These are phyloP conservation scores for Neoarthrinium moseri DNA, from an alignment of 2,329 filamentous ascomycete species.

Conservation along the genomic window DNA sequence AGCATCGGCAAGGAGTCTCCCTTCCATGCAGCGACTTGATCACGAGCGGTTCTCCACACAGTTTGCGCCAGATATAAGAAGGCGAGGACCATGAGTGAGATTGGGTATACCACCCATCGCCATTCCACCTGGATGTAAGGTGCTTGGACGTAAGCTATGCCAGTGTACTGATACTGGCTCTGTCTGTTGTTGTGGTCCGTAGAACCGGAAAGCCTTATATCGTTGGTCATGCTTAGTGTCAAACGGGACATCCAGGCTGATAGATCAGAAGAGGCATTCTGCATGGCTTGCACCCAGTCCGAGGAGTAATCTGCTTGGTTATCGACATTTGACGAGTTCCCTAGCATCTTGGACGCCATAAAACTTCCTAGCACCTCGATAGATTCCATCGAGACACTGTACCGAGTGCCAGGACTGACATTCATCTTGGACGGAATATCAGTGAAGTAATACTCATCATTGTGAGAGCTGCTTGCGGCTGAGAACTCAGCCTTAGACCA, in stretches of 20 bases:
- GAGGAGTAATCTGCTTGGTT: conserved; percentile 31
- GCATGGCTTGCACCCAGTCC: conserved; percentile 37
- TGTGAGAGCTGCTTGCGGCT: conserved; percentile 21
- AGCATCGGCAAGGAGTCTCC: conserved; percentile 36
- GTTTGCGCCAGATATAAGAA: conserved; percentile 34
- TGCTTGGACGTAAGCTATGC: conserved; percentile 25
- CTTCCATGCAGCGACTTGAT: conserved; percentile 37
- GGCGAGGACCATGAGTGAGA: conserved; percentile 30
- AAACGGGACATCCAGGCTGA: conserved; percentile 31
- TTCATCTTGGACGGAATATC: conserved; percentile 29
- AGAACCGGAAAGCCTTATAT: conserved; percentile 32
- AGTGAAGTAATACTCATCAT: conserved; percentile 30
- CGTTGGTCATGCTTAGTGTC: conserved; percentile 32
- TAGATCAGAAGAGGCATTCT: conserved; percentile 29
- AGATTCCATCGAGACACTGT: conserved; percentile 29
- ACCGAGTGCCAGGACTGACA: conserved; percentile 20
- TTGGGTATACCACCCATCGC: conserved; percentile 35
- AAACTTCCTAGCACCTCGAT: conserved; percentile 30
- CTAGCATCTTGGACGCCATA: conserved; percentile 28
- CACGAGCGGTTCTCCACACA: conserved; percentile 31
- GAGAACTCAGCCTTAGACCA: conserved; percentile 30
- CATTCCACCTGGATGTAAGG: conserved; percentile 32
- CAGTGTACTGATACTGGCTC: conserved; percentile 25
- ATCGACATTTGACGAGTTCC: conserved; percentile 27
- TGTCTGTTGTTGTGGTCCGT: conserved; percentile 5